Evolutionary conservation across 495 filamentous ascomycete species (phyloP), one percentile per base, ranked within the genome.

Genomic region (Halenospora varia): DNA sequence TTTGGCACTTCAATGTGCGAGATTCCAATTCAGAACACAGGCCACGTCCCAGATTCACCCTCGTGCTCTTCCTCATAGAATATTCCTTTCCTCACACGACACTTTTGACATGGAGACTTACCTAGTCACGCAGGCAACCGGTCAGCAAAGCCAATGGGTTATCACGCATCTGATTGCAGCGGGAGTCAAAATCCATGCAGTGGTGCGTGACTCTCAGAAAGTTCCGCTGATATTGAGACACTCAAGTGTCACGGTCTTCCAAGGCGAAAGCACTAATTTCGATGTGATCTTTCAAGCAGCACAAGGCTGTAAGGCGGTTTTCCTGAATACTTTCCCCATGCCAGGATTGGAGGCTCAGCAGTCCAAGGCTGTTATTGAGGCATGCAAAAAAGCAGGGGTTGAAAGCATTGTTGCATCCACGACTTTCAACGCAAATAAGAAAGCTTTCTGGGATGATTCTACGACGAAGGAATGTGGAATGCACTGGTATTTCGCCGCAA

Each of bases 61-160:
- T n/a, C n/a, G n/a, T n/a, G n/a, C n/a, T n/a, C n/a, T n/a, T n/a
- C n/a, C n/a, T n/a, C n/a, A n/a, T n/a, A n/a, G n/a, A n/a, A n/a
- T n/a, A n/a, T n/a, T n/a, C n/a, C n/a, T n/a, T n/a, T n/a, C n/a
- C n/a, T n/a, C n/a, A n/a, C n/a, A n/a, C n/a, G n/a, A n/a, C n/a
- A n/a, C n/a, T n/a, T n/a, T n/a, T n/a, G n/a, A n/a, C n/a, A n/a
- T n/a, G n/a, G n/a, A n/a, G n/a, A n/a, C n/a, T n/a, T n/a, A n/a
- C n/a, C n/a, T 75, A 46, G 66, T 76, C 55, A 72, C 72, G 56
- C 71, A 74, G 50, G 77, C 75, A n/a, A 80, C 75, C 10, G 77
- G 77, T 52, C 65, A 70, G 35, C 77, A 80, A 68, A 72, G 75
- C 29, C 67, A 67, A 35, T 75, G 69, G 39, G 59, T 75, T 39